These are phyloP conservation scores for Trichoderma sp. DNA, from an alignment of 2,329 filamentous ascomycete genomes.

Conservation along the genomic window DNA sequence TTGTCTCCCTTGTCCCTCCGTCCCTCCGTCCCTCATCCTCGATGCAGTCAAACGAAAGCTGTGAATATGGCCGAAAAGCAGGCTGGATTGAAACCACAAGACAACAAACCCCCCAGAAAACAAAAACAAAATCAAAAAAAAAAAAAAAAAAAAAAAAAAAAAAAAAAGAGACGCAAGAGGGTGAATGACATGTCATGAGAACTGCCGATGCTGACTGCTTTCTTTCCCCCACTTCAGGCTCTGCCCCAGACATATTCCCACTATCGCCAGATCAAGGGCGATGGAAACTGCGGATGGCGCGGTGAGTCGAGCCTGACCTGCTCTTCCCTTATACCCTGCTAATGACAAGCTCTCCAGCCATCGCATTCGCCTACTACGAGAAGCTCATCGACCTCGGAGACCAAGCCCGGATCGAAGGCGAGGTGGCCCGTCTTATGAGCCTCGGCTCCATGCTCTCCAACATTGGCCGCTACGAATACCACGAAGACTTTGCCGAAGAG, in stretches of 20 bases:
- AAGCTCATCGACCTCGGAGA: conserved; percentile 71
- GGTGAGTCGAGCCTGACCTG: conserved; percentile 60
- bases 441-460: conserved; percentile 70
- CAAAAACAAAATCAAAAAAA: too few species aligned
- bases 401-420: conserved; percentile 64
- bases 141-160: not conserved
- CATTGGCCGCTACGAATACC: conserved; percentile 69
- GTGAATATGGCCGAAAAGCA: not conserved
- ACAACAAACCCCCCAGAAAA: not conserved
- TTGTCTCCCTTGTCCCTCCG: conserved; percentile 40
- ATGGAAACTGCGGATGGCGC: conserved; percentile 97
- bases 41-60: not conserved
- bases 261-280: conserved; percentile 84
- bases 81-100: not conserved
- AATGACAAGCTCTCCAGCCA: conserved; percentile 57
- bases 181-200: not conserved
- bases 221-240: conserved; percentile 51
- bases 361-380: conserved; percentile 93
- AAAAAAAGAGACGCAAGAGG: not conserved
- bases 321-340: not conserved
- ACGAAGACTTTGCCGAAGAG: conserved; percentile 81
- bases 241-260: conserved; percentile 82
- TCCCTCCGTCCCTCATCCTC: not conserved
- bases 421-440: conserved; percentile 70
- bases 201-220: conserved; percentile 24